A percentile compares a stretch with the other conserved stretches of the same genome.
Evolutionary conservation across 2,329 filamentous ascomycete genomes (phyloP).

Genomic region (Diaporthe caulivora): DNA sequence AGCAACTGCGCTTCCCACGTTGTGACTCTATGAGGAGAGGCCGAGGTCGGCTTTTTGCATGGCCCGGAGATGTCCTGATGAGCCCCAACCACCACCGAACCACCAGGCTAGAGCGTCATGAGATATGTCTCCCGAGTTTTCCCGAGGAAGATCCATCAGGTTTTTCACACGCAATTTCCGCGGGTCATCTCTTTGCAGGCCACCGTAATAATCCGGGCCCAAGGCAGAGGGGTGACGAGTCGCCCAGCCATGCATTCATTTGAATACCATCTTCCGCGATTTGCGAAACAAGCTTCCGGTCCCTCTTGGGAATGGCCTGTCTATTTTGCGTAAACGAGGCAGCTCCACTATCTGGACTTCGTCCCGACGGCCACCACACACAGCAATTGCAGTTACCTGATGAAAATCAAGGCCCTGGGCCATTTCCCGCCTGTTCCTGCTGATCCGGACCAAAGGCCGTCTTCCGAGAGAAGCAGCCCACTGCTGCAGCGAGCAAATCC

Average conservation of each 20-base stretch:
- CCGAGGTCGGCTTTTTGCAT: conserved; percentile 17
- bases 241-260: conserved; percentile 6
- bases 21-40: neutral
- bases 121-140: conserved; percentile 4
- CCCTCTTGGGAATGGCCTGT: neutral
- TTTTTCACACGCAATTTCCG: conserved; percentile 11
- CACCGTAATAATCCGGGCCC: neutral
- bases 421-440: neutral
- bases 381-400: conserved; percentile 38
- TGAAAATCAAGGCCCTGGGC: conserved; percentile 27
- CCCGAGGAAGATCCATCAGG: conserved; percentile 22
- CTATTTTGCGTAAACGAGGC: conserved; percentile 9
- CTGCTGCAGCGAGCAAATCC: conserved; percentile 31
- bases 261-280: conserved; percentile 30
- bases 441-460: conserved; percentile 23
- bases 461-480: conserved; percentile 14
- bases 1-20: neutral
- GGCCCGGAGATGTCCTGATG: conserved; percentile 3
- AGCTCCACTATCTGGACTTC: conserved; percentile 34
- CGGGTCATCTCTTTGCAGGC: neutral
- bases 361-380: conserved; percentile 28
- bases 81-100: neutral
- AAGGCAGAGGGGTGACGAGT: conserved; percentile 2
- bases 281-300: conserved; percentile 26
- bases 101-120: neutral